Conservation (phyloP, 2,329 filamentous ascomycete genomes). For the Lachnellula suecica region DNA sequence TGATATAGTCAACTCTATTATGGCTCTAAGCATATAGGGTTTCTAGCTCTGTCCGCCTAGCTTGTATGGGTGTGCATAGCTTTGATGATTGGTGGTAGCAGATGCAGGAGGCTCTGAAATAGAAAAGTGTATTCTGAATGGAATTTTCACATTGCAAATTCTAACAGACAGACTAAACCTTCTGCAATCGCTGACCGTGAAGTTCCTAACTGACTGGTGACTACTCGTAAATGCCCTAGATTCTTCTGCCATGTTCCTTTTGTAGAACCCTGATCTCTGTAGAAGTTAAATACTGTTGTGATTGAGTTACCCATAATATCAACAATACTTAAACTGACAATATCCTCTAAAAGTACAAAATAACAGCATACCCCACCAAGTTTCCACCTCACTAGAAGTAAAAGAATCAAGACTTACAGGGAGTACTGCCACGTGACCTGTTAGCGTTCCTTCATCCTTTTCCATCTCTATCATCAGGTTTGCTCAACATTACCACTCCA, state of each 20-base stretch:
- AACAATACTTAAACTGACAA: too few relatives aligned
- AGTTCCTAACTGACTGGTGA: too few relatives aligned
- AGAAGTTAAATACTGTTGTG: too few relatives aligned
- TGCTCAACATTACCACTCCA: constrained; percentile 41
- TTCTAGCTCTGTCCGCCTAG: constrained; percentile 9
- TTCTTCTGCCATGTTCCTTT: too few relatives aligned
- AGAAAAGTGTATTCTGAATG: constrained; percentile 12
- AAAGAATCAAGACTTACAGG: neutral
- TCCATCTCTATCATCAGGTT: constrained; percentile 24
- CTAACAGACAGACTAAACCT: neutral
- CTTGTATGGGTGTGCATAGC: constrained; percentile 8
- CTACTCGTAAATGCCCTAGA: too few relatives aligned
- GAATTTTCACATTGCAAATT: constrained; percentile 3
- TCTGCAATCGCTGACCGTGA: too few relatives aligned
- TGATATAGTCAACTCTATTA: constrained; percentile 99
- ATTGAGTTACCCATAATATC: too few relatives aligned
- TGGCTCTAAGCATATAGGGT: constrained; percentile 83
- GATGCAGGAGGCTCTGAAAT: constrained; percentile 3
- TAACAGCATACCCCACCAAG: too few relatives aligned
- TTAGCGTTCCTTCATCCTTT: constrained; percentile 4
- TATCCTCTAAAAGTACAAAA: too few relatives aligned
- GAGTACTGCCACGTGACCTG: constrained; percentile 21
- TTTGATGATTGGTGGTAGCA: constrained; percentile 1
- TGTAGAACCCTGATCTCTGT: too few relatives aligned
- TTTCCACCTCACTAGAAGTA: too few relatives aligned